phyloP scores from a whole-genome alignment of 768 basidiomycete genomes.

The Asterophora parasitica region DNA sequence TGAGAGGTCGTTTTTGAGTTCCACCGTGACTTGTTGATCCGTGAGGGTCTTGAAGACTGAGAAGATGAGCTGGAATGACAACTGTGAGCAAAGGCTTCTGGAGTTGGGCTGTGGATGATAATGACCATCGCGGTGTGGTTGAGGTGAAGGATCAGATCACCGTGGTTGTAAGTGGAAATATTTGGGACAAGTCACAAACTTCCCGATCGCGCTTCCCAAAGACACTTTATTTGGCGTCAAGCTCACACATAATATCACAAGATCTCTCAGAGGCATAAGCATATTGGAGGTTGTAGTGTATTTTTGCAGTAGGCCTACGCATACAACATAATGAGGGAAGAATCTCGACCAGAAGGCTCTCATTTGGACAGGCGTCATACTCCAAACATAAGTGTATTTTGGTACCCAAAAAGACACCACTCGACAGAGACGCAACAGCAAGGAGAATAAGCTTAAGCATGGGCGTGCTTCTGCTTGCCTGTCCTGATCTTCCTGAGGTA shows the following conservation, averaged over 20 bases:
- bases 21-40: constrained; percentile 94
- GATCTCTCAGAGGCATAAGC: too few species aligned
- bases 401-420: constrained; percentile 3
- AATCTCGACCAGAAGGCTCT: constrained; percentile 2
- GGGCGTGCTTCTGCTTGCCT: constrained; percentile 93
- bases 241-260: too few species aligned
- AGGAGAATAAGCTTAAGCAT: constrained; percentile 28
- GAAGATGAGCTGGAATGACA: constrained; percentile 68
- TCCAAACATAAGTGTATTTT: constrained; percentile 16
- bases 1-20: constrained; percentile 97
- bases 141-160: too few species aligned
- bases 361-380: constrained; percentile 8
- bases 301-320: neutral
- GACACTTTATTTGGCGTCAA: neutral
- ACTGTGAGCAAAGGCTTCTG: neutral
- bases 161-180: too few species aligned
- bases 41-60: constrained; percentile 99
- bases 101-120: constrained; percentile 1
- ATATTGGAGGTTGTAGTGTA: too few species aligned
- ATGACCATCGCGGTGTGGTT: neutral
- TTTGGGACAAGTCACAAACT: neutral
- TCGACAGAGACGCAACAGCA: neutral
- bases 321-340: neutral
- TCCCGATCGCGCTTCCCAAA: neutral
- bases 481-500: constrained; percentile 91